These are phyloP conservation scores for Jacaranda copaia DNA, from an alignment of 257 asterid genomes.

Conservation along the genomic window DNA sequence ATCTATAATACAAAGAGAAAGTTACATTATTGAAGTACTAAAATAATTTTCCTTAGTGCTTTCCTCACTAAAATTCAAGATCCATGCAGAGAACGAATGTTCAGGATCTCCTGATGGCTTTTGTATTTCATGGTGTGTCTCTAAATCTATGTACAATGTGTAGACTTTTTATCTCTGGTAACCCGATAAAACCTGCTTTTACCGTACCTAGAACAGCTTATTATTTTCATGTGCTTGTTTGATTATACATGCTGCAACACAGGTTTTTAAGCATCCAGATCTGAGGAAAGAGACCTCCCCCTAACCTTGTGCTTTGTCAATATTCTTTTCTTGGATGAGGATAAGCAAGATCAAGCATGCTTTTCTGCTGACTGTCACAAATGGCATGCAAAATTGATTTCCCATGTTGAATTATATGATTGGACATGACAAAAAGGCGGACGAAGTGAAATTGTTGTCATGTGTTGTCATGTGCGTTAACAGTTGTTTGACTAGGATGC, in stretches of 20 bases:
- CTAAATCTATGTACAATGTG: not conserved
- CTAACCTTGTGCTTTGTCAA: not conserved
- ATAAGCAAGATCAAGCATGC: not conserved
- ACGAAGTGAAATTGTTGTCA: not conserved
- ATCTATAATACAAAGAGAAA: not conserved
- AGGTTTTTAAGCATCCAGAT: no score
- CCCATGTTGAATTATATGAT: not conserved
- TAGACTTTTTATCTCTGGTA: not conserved
- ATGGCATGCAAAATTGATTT: not conserved
- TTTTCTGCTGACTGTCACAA: not conserved
- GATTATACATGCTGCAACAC: no score
- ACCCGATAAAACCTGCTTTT: not conserved
- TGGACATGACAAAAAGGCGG: not conserved
- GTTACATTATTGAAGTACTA: not conserved
- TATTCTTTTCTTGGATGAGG: constrained; percentile 13
- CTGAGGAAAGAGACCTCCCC: no score
- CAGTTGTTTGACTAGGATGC: not conserved
- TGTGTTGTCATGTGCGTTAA: not conserved
- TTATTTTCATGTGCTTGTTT: not conserved
- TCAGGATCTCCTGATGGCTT: not conserved
- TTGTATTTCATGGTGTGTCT: not conserved
- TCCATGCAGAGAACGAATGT: not conserved
- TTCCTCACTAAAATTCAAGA: not conserved
- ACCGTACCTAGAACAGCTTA: not conserved
- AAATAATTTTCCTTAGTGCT: not conserved